These are phyloP conservation scores for Triangularia verruculosa DNA, from an alignment of 2,329 filamentous ascomycete genomes.

Conservation along the genomic window DNA sequence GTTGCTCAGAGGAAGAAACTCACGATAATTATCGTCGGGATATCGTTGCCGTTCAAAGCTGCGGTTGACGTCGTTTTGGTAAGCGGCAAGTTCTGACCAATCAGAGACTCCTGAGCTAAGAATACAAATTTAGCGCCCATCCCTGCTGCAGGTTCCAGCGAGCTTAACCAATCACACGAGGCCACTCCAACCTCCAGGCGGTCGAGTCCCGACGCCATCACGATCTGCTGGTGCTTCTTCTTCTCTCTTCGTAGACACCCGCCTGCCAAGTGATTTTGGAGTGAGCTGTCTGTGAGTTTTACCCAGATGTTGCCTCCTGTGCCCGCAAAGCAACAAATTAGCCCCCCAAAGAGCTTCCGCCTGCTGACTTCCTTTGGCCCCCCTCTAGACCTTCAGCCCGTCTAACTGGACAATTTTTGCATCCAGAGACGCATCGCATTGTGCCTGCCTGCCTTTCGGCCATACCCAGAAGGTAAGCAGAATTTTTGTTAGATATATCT, in stretches of 20 bases:
- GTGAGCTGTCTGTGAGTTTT: conserved; percentile 6
- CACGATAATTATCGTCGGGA: neutral
- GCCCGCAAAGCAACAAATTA: neutral
- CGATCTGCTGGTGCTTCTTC: conserved; percentile 16
- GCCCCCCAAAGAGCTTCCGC: neutral
- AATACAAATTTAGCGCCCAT: conserved; percentile 32
- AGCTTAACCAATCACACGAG: conserved; percentile 25
- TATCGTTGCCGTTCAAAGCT: conserved; percentile 8
- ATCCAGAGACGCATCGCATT: neutral
- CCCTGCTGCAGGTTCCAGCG: conserved; percentile 23
- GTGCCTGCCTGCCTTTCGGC: conserved; percentile 9
- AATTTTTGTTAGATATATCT: neutral
- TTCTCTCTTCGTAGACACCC: conserved; percentile 1
- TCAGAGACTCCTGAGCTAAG: conserved; percentile 29
- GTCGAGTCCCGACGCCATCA: conserved; percentile 27
- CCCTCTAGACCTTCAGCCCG: neutral
- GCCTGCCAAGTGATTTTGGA: neutral
- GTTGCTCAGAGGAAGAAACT: neutral
- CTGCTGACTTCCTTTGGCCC: neutral
- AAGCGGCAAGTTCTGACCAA: conserved; percentile 28
- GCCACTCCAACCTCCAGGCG: conserved; percentile 15
- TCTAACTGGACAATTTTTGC: neutral
- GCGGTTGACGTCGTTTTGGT: conserved; percentile 21
- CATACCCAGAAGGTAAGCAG: neutral
- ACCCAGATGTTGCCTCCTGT: neutral